Base-by-base conservation (phyloP, 192 early-diverging fungal genomes). In the Radiomyces spectabilis region DNA sequence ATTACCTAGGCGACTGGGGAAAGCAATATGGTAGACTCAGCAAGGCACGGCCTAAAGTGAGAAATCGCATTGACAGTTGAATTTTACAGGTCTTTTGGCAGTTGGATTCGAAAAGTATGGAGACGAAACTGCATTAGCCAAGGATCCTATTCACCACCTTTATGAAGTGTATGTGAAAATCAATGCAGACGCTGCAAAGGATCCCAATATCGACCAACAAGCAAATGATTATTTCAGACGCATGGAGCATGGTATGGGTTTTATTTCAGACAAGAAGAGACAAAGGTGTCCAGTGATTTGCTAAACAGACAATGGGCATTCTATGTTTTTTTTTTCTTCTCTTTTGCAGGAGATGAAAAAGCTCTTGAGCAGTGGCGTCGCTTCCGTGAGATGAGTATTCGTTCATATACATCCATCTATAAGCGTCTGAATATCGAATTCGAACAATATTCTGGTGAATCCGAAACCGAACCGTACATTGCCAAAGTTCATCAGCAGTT, bases 1-100 rank as follows among this genome's bases (percentile, higher is more conserved):
- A 96, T 72, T 94, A 97, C 66, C 67, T 97, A 22, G 95, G 95
- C 35, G 93, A 97, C 64, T 97, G 95, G 95, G 93, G 95, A 32
- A 96, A 93, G 62, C 93, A 96, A 68, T 97, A 89, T 69, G 94
- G 88, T 77, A 73, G 57, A n/a, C n/a, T n/a, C n/a, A n/a, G n/a
- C n/a, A n/a, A n/a, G n/a, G n/a, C n/a, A n/a, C n/a, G n/a, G n/a
- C n/a, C n/a, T n/a, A n/a, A n/a, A n/a, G n/a, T n/a, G n/a, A n/a
- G n/a, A n/a, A n/a, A n/a, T n/a, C n/a, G n/a, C n/a, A n/a, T n/a
- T n/a, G n/a, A n/a, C n/a, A n/a, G n/a, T n/a, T n/a, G n/a, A 35
- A 35, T 8, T 45, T 51, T 8, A 32, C 51, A 82, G 75, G 92
- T 49, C 64, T 92, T 53, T 74, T 94, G 61, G 92, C 92, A 26